phyloP scores from a whole-genome alignment of 306 rosid genomes.

The Potentilla sterilis region DNA sequence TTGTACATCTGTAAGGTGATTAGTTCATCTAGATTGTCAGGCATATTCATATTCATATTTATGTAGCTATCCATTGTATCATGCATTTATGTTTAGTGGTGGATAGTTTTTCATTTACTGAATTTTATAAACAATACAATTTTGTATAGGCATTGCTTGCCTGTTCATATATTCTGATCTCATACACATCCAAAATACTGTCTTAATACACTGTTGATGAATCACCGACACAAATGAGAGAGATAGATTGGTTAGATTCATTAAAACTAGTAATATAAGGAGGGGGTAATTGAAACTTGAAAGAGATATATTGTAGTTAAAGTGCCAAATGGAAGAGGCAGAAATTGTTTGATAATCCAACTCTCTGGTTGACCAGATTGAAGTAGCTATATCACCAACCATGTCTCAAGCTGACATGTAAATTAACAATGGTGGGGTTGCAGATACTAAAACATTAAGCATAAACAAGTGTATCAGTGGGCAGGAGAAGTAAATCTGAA shows the following conservation, averaged over 20 bases:
- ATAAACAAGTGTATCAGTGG: neutral
- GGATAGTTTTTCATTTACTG: neutral
- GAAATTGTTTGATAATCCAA: neutral
- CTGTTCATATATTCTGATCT: neutral
- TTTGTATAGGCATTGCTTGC: neutral
- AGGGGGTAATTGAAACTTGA: neutral
- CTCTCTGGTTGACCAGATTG: neutral
- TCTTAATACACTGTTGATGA: neutral
- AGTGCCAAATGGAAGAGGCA: neutral
- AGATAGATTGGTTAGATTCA: neutral
- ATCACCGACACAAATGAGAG: neutral
- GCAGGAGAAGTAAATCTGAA: too few relatives aligned
- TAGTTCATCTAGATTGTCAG: neutral
- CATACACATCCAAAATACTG: neutral
- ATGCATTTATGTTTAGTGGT: conserved; percentile 6
- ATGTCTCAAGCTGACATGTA: neutral
- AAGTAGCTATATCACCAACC: neutral
- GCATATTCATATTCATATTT: neutral
- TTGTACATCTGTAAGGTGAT: neutral
- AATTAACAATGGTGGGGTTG: neutral
- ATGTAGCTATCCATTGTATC: neutral
- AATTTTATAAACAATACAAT: neutral
- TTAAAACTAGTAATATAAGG: neutral
- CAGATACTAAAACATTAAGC: too few relatives aligned
- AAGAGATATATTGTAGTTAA: neutral